Evolutionary conservation across 2,329 filamentous ascomycete species (phyloP).

Genomic region (Cladosporium phlei): DNA sequence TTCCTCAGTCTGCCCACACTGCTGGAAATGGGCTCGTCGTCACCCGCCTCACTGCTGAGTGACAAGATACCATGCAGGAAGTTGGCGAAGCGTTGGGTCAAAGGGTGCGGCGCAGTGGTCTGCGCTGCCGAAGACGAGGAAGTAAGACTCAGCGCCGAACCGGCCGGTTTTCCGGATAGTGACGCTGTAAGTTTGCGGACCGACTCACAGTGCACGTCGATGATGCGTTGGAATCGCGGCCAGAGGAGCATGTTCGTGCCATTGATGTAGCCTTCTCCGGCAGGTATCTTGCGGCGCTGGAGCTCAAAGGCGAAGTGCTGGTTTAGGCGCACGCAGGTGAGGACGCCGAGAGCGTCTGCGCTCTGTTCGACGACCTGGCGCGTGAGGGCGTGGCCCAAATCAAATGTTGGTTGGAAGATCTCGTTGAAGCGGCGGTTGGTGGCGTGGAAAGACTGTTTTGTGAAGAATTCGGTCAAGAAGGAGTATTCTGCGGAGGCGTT

Average conservation of each 20-base stretch:
- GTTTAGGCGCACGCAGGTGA: conserved; percentile 89
- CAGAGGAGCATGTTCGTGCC: conserved; percentile 92
- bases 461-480: conserved; percentile 87
- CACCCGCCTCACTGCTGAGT: conserved; percentile 82
- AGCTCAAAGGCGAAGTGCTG: conserved; percentile 93
- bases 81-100: conserved; percentile 94
- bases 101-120: conserved; percentile 79
- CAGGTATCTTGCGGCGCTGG: conserved; percentile 83
- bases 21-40: conserved; percentile 85
- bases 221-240: conserved; percentile 90
- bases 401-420: conserved; percentile 85
- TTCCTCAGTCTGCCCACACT: conserved; percentile 71
- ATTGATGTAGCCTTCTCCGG: conserved; percentile 87
- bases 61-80: conserved; percentile 78
- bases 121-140: conserved; percentile 55
- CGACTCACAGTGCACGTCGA: conserved; percentile 89
- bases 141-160: conserved; percentile 53
- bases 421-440: conserved; percentile 80
- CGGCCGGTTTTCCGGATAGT: conserved; percentile 44
- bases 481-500: conserved; percentile 94
- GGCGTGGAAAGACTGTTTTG: conserved; percentile 67
- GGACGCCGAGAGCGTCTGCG: conserved; percentile 77
- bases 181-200: conserved; percentile 57
- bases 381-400: conserved; percentile 72
- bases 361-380: conserved; percentile 71